Evolutionary conservation across 2,329 filamentous ascomycete species (phyloP).

Genomic region (Beauveria australis): DNA sequence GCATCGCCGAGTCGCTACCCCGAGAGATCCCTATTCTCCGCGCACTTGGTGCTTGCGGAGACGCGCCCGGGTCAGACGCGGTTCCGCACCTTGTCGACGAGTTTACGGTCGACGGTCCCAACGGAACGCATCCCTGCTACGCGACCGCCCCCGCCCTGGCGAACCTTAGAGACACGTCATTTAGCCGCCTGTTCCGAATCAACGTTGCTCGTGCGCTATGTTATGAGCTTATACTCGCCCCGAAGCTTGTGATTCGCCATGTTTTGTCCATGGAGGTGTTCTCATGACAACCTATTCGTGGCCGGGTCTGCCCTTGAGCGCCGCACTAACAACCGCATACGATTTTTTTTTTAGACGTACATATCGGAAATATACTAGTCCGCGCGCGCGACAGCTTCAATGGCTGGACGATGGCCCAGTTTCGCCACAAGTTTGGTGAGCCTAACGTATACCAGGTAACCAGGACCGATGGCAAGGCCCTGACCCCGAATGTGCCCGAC

Average conservation of each 20-base stretch:
- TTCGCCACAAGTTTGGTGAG: not conserved
- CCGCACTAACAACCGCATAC: not conserved
- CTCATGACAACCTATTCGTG: not conserved
- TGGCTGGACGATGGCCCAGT: not conserved
- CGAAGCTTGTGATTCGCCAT: constrained; percentile 4
- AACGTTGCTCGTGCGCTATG: constrained; percentile 6
- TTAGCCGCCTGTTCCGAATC: not conserved
- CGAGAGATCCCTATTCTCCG: not conserved
- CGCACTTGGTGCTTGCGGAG: not conserved
- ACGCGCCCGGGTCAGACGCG: not conserved
- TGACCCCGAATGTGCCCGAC: not conserved
- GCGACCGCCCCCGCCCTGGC: not conserved
- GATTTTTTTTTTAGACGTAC: not conserved
- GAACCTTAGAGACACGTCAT: not conserved
- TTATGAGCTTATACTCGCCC: not conserved
- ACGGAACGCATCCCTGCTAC: constrained; percentile 5
- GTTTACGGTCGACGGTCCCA: not conserved
- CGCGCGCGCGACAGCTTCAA: not conserved
- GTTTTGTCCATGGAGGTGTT: constrained; percentile 10
- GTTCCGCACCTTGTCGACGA: constrained; percentile 1
- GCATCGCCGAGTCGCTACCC: constrained; percentile 6
- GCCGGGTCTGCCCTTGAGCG: not conserved
- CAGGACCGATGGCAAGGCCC: not conserved
- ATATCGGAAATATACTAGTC: not conserved
- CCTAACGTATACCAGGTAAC: not conserved